Conservation (phyloP, 805 yeast genomes). For the Starmerella bacillaris region DNA sequence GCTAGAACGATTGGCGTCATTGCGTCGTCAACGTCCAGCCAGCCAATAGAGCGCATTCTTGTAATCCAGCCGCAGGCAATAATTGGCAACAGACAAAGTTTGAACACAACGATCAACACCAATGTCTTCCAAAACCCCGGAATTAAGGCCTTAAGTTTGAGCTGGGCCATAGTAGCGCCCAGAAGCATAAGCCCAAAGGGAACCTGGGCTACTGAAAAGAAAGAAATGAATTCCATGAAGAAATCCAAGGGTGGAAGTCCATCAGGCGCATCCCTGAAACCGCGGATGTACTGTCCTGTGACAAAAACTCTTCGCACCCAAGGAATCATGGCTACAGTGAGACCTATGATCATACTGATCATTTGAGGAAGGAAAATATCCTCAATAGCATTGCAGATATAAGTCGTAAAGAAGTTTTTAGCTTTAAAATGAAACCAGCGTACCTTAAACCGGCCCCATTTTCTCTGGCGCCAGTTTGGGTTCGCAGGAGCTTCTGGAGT, state of each 20-base stretch:
- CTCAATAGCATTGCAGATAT: slow-evolving; percentile 28
- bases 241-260: slow-evolving; percentile 66
- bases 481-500: neutral
- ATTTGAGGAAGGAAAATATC: slow-evolving; percentile 46
- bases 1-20: slow-evolving; percentile 58
- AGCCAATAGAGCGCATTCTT: slow-evolving; percentile 40
- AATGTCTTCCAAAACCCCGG: slow-evolving; percentile 50
- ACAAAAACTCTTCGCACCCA: slow-evolving; percentile 56
- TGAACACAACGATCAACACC: slow-evolving; percentile 33
- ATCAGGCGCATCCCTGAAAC: slow-evolving; percentile 68
- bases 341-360: slow-evolving; percentile 43
- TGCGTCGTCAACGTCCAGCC: slow-evolving; percentile 39
- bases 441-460: slow-evolving; percentile 16
- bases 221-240: slow-evolving; percentile 60
- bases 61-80: slow-evolving; percentile 54
- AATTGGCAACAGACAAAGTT: slow-evolving; percentile 59
- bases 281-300: slow-evolving; percentile 26
- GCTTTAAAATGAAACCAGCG: slow-evolving; percentile 12
- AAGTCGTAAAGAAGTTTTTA: slow-evolving; percentile 7
- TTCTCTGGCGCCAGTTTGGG: neutral
- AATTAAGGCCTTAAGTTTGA: slow-evolving; percentile 42
- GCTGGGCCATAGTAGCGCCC: slow-evolving; percentile 76
- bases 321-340: slow-evolving; percentile 66
- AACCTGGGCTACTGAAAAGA: slow-evolving; percentile 73
- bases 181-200: slow-evolving; percentile 68